Evolutionary conservation across 2,329 filamentous ascomycete genomes (phyloP), one percentile per base, ranked within the genome.

Genomic region (Lithohypha guttulata): DNA sequence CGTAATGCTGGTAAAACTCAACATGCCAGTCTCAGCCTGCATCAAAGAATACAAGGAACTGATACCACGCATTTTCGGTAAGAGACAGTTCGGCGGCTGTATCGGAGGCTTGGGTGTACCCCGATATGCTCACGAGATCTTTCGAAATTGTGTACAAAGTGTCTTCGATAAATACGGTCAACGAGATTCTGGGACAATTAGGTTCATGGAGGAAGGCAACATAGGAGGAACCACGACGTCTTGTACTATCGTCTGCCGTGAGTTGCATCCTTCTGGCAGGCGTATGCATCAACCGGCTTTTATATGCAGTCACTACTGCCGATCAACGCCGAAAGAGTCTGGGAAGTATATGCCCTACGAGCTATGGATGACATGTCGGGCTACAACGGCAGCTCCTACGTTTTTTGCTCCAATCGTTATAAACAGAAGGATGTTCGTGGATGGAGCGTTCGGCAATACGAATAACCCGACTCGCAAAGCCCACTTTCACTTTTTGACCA

Each of bases 1-100:
- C 2, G 60, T 70, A 22, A 64, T 71, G 58, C 57, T 70, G 4
- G 65, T 65, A 1, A 59, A 63, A 2, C 52, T 71, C 1, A 50
- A 59, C 20, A 66, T 70, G 62, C 58, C 55, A 18, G 57, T 67
- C 6, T 44, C 55, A 17, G 61, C 69, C 13, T 66, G 63, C 20
- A 59, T 68, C 11, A 41, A 53, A 2, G 59, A 55, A 2, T 70
- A 70, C 42, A 49, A 59, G 10, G 35, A 48, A 3, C 56, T 68
- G 2, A 60, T 59, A 2, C 20, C 30, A 26, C 22, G 37, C 3
- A 45, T 50, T 15, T 50, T 50, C 28, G 35, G 34, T 5, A 44
- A 45, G 26, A 22, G 22, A 43, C 18, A 44, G 44, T 22, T 34
- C 41, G 38, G 26, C 42, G 14, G 43, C 42, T 33, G 44, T 45